Evolutionary conservation across 352 stramenopile species (phyloP).

Genomic region (Globisporangium heterothallicum): DNA sequence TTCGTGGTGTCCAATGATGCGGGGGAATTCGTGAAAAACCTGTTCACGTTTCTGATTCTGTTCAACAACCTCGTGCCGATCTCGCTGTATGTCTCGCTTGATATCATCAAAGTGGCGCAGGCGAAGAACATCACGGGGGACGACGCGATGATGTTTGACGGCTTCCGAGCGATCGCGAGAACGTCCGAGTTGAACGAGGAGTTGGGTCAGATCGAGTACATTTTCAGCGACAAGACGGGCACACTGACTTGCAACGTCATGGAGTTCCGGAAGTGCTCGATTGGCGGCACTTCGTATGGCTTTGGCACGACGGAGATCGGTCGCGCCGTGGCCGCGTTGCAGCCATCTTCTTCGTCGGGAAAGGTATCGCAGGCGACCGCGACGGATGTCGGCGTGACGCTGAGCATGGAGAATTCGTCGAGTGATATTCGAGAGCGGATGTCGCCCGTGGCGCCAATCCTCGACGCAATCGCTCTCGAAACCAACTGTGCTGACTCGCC

Average conservation of each 20-base stretch:
- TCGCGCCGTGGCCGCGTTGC: constrained; percentile 83
- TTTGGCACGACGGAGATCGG: constrained; percentile 87
- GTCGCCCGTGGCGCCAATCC: not conserved
- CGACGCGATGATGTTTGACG: constrained; percentile 82
- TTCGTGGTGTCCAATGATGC: constrained; percentile 26
- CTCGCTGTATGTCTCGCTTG: constrained; percentile 90
- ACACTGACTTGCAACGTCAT: constrained; percentile 99
- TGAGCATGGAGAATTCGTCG: not conserved
- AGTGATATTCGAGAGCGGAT: not conserved
- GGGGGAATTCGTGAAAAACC: constrained; percentile 58
- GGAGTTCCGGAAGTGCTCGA: constrained; percentile 92
- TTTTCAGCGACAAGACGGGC: constrained; percentile 99
- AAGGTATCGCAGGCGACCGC: not conserved
- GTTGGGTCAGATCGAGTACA: constrained; percentile 94
- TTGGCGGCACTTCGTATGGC: constrained; percentile 82
- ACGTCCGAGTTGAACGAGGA: constrained; percentile 91
- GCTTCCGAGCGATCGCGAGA: constrained; percentile 66
- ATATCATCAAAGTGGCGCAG: constrained; percentile 84
- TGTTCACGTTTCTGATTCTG: constrained; percentile 91
- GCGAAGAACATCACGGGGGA: constrained; percentile 76
- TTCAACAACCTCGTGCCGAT: constrained; percentile 96
- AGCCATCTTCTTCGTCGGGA: constrained; percentile 12
- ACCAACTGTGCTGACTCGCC: too few relatives aligned
- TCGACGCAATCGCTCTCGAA: too few relatives aligned
- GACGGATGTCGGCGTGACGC: not conserved